Percentiles rank a stretch among this genome's conserved stretches.
phyloP scores from a whole-genome alignment of 73 alveolate species.

The Diophrys sp. region DNA sequence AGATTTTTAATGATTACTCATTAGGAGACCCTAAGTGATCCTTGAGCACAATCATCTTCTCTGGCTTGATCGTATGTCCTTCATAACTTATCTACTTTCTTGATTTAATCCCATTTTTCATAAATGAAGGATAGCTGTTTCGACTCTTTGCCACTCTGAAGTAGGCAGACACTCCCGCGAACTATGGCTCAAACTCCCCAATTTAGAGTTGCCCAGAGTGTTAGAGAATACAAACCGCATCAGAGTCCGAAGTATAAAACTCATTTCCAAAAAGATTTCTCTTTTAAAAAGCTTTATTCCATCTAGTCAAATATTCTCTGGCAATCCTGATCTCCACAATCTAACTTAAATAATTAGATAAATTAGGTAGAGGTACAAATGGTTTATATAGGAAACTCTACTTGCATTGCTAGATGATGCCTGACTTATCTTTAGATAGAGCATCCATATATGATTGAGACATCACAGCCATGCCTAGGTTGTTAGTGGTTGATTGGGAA shows the following conservation, averaged over 20 bases:
- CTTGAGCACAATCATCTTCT: not conserved
- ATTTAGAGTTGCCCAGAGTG: conserved; percentile 77
- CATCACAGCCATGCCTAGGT: no score
- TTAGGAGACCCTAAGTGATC: conserved; percentile 59
- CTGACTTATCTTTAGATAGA: not conserved
- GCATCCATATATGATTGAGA: no score
- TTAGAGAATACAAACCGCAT: conserved; percentile 88
- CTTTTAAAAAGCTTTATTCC: conserved; percentile 76
- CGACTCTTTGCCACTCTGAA: conserved; percentile 81
- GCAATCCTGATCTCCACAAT: conserved; percentile 78
- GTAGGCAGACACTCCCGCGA: conserved; percentile 72
- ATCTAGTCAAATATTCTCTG: conserved; percentile 70
- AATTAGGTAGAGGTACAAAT: conserved; percentile 84
- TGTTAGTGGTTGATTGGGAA: no score
- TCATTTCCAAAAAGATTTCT: conserved; percentile 91
- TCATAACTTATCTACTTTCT: conserved; percentile 75
- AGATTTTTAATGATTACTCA: conserved; percentile 63
- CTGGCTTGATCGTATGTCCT: conserved; percentile 82
- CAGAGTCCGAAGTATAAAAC: conserved; percentile 84
- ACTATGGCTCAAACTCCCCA: conserved; percentile 71
- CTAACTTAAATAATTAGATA: conserved; percentile 67
- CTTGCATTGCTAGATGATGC: conserved; percentile 12
- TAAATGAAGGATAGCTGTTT: conserved; percentile 68
- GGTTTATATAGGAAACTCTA: conserved; percentile 81
- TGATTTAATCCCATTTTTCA: conserved; percentile 81